Base-by-base conservation (phyloP, 2,329 filamentous ascomycete species). In the Fusarium udum region DNA sequence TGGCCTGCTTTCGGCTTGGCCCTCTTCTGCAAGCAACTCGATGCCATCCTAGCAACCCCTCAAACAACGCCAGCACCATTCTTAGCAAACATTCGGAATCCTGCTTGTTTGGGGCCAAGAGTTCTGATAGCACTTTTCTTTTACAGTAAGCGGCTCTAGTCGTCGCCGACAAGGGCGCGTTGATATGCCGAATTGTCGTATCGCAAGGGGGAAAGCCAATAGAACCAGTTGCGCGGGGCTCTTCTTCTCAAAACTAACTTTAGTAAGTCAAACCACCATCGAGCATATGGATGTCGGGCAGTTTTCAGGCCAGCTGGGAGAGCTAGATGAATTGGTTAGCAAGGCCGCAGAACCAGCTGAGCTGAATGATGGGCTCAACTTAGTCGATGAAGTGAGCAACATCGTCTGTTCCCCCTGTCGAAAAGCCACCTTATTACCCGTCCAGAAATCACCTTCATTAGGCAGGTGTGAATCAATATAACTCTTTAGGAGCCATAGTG, bases 401-500 rank as follows among this genome's bases (percentile, higher is more conserved):
- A 32, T 60, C 34, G 16, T 32, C 45, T 52, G 18, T 60, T 32
- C 34, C n/a, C 28, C 28, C 0, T 26, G 55, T 22, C 0, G 39
- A 14, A 46, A 57, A 32, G 0, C 28, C 9, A 34, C 55, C n/a
- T 57, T 57, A 7, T 16, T 34, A 9, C 31, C 13, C 10, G 12
- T 26, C 31, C 55, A 57, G 37, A 46, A 8, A 4, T 16, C n/a
- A 46, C 39, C 28, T 43, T 4, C 39, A 24, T 43, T 18, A 2
- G 18, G 53, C 0, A 57, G 13, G 13, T 32, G 2, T 5, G 32
- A 46, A 34, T 46, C 16, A 32, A 45, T 46, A 0, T 4, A 45
- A 0, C 31, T 31, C 31, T 34, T 18, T 0, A 45, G 7, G 3
- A 34, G 7, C 39, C 37, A 46, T 7, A n/a, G 0, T n/a, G 20